Percentiles rank a stretch among this genome's conserved stretches.
Conservation (phyloP, 176 grass and related monocot genomes). For the Dendrocalamus sinicus region DNA sequence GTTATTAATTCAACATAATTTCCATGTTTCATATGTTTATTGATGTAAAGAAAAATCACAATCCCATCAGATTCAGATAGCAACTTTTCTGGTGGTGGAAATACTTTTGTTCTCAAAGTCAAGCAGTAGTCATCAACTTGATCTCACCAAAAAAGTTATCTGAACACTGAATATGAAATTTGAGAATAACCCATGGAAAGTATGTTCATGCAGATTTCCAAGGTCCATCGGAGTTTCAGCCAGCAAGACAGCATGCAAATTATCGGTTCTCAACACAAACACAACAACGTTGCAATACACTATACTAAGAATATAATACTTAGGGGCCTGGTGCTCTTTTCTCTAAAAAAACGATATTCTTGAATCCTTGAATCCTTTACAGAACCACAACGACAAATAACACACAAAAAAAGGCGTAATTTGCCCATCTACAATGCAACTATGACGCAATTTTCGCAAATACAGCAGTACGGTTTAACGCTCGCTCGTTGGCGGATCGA, state of each 20-base stretch:
- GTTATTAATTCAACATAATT: neutral
- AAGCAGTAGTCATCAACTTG: slow-evolving; percentile 28
- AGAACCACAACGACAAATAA: neutral
- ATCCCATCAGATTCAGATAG: slow-evolving; percentile 28
- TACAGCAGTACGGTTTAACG: neutral
- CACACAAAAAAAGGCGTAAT: neutral
- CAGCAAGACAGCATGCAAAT: neutral
- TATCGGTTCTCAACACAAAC: neutral
- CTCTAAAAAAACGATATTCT: neutral
- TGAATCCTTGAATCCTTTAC: neutral
- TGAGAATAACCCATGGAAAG: neutral
- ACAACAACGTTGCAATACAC: slow-evolving; percentile 5
- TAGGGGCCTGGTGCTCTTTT: neutral
- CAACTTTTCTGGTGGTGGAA: slow-evolving; percentile 38
- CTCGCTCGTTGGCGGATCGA: neutral
- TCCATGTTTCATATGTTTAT: neutral
- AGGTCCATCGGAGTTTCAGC: neutral
- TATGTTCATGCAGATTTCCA: neutral
- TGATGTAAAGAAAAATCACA: slow-evolving; percentile 6
- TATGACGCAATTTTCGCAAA: neutral
- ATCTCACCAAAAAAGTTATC: neutral
- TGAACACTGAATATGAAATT: slow-evolving; percentile 19
- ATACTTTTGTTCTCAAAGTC: slow-evolving; percentile 38
- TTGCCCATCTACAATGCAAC: neutral
- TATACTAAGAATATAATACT: neutral